Evolutionary conservation across 108 stramenopile genomes (phyloP).

Genomic region (Nitzschia sp.): DNA sequence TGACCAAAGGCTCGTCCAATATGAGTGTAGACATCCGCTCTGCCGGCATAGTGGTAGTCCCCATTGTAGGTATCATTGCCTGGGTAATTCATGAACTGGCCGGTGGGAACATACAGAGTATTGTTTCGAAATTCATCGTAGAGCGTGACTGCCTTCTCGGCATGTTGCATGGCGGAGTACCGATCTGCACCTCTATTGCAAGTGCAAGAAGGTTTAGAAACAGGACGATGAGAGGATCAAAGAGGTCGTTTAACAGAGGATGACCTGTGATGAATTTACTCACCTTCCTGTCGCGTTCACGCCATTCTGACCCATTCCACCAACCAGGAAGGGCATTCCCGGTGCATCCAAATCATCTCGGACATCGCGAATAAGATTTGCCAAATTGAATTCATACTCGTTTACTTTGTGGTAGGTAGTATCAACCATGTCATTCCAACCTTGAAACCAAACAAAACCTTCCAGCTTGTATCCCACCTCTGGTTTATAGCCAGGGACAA

Average conservation of each 20-base stretch:
- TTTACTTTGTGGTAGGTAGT: neutral
- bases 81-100: constrained; percentile 15
- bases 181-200: constrained; percentile 5
- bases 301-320: constrained; percentile 22
- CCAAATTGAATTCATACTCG: constrained; percentile 41
- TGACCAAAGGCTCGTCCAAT: constrained; percentile 36
- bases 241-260: neutral
- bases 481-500: constrained; percentile 14
- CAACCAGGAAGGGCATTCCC: constrained; percentile 35
- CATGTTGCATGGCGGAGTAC: constrained; percentile 6
- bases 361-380: constrained; percentile 43
- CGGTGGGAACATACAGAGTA: constrained; percentile 25
- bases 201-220: neutral
- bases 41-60: constrained; percentile 30
- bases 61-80: constrained; percentile 25
- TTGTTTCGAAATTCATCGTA: constrained; percentile 23
- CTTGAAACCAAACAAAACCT: constrained; percentile 51
- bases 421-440: constrained; percentile 45
- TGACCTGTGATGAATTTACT: neutral
- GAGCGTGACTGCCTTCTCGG: constrained; percentile 17
- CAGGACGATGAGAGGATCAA: neutral
- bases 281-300: constrained; percentile 13
- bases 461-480: constrained; percentile 10
- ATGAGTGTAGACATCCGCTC: constrained; percentile 29
- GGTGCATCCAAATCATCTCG: constrained; percentile 38